Conservation (phyloP, 139 green algal species). For the Penium margaritaceum region DNA sequence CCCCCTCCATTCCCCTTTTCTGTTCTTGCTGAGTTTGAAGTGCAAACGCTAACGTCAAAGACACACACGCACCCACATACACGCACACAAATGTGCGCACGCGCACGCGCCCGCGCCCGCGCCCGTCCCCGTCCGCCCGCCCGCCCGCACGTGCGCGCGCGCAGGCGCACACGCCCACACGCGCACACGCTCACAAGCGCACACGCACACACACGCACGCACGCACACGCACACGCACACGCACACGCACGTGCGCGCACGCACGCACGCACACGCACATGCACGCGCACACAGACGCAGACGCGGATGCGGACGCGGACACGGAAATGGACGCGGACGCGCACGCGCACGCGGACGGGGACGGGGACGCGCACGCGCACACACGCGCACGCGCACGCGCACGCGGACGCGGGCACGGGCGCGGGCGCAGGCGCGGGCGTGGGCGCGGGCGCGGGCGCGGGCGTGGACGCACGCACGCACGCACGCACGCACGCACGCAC, state of each 20-base stretch:
- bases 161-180: neutral
- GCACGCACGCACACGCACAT: conserved; percentile 52
- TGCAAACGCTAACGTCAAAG: too few relatives aligned
- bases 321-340: conserved; percentile 25
- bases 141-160: too few relatives aligned
- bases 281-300: conserved; percentile 64
- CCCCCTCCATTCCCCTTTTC: too few relatives aligned
- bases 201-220: too few relatives aligned
- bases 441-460: too few relatives aligned
- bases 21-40: too few relatives aligned
- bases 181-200: neutral
- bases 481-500: neutral
- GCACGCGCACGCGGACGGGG: neutral
- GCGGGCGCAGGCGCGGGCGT: neutral
- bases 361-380: conserved; percentile 25
- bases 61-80: too few relatives aligned
- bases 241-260: neutral
- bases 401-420: neutral
- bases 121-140: too few relatives aligned
- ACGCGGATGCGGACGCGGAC: too few relatives aligned
- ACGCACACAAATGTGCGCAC: too few relatives aligned
- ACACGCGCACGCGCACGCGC: conserved; percentile 10
- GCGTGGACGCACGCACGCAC: neutral
- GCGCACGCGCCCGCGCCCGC: too few relatives aligned
- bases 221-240: neutral